These are phyloP conservation scores for Penicillium samsonianum DNA, from an alignment of 495 filamentous ascomycete species.

Conservation along the genomic window DNA sequence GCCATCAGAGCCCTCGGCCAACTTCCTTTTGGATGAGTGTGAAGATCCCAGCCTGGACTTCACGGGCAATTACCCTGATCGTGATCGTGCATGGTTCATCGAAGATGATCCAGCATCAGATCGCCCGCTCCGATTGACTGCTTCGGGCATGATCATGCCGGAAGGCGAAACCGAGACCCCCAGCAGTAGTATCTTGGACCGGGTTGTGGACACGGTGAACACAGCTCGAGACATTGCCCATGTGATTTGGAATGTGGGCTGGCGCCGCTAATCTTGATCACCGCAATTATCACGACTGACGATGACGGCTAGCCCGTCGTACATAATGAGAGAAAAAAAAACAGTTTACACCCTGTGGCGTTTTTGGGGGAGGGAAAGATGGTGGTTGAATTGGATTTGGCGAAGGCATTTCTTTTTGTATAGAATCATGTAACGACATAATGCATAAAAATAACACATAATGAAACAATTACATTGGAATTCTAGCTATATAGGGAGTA, in stretches of 20 bases:
- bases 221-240: conserved; percentile 94
- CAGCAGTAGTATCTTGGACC: conserved; percentile 67
- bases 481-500: no score
- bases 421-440: conserved; percentile 4
- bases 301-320: conserved; percentile 4
- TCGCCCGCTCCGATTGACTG: conserved; percentile 64
- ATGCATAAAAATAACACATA: conserved; percentile 8
- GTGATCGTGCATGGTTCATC: conserved; percentile 40
- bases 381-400: background rate
- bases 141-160: conserved; percentile 85
- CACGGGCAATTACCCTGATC: conserved; percentile 29
- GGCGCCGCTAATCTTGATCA: conserved; percentile 62
- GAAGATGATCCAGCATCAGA: conserved; percentile 31
- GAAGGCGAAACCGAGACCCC: conserved; percentile 67
- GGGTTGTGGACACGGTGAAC: conserved; percentile 91
- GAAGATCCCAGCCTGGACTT: conserved; percentile 56
- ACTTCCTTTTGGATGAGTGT: conserved; percentile 73
- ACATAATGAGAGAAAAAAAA: background rate
- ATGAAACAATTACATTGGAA: background rate
- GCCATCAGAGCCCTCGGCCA: conserved; percentile 61
- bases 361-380: background rate
- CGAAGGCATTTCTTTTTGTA: background rate
- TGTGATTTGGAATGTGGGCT: conserved; percentile 98
- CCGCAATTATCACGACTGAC: conserved; percentile 1
- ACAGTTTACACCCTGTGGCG: background rate